phyloP scores from a whole-genome alignment of 176 grass and related monocot genomes.

The Areca catechu region DNA sequence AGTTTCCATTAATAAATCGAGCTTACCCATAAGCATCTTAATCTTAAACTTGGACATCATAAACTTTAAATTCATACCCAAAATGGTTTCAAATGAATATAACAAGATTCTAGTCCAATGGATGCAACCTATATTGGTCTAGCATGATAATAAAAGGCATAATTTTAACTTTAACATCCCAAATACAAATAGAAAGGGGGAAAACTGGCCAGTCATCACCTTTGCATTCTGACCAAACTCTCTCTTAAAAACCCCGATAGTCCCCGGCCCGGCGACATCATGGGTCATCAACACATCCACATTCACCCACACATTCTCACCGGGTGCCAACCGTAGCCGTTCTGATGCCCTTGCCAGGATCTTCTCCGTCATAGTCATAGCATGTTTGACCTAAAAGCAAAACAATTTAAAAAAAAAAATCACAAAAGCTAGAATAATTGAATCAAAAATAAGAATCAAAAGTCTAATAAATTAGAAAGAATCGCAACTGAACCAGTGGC shows the following conservation, averaged over 20 bases:
- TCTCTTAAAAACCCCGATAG: constrained; percentile 81
- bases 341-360: constrained; percentile 80
- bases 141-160: too few relatives aligned
- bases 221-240: constrained; percentile 85
- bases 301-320: constrained; percentile 95
- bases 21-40: too few relatives aligned
- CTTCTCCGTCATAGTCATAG: constrained; percentile 98
- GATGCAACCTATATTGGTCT: too few relatives aligned
- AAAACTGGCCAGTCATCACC: constrained; percentile 8
- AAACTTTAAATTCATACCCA: too few relatives aligned
- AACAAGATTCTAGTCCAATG: too few relatives aligned
- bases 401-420: not conserved
- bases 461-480: not conserved
- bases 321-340: constrained; percentile 54
- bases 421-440: too few relatives aligned
- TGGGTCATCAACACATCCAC: constrained; percentile 98
- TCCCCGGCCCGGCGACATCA: constrained; percentile 69
- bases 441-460: too few relatives aligned
- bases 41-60: too few relatives aligned
- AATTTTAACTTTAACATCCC: too few relatives aligned
- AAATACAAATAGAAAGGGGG: not conserved
- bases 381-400: constrained; percentile 43
- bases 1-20: too few relatives aligned
- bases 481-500: constrained; percentile 65
- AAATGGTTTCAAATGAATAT: too few relatives aligned